Evolutionary conservation across 306 rosid species (phyloP), one percentile per base, ranked within the genome.

Genomic region (Prunus kanzakura): DNA sequence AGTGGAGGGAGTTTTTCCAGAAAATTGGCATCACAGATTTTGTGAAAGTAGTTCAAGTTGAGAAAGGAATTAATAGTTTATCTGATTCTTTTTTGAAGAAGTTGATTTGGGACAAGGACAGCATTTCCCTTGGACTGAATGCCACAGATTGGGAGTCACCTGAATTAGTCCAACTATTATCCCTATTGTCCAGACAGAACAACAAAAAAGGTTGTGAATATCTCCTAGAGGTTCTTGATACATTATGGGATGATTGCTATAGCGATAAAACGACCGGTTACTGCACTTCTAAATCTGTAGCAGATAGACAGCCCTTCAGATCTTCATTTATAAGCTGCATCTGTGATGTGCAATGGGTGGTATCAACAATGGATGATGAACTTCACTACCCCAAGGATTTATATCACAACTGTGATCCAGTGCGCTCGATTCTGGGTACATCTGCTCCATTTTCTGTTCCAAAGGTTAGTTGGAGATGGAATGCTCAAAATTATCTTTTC

Each of bases 81-180:
- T 73, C 84, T 74, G 84, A 79, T 78, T 69, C 80, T 27, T 51
- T 82, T 56, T 78, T 88, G 65, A 86, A 84, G 79, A 81, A 76
- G 76, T 52, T 79, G 72, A 76, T 80, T 84, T 81, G 83, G 86
- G 94, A 89, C 38, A 80, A 77, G 76, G 91, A 88, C 57, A 71
- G 86, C 64, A 80, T 90, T 74, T 86, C 92, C 69, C 83, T 82
- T 76, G 96, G 86, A 71, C 80, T 86, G 27, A 75, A 64, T 52
- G 97, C 72, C 69, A 92, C 78, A 77, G 98, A 95, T 75, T 95
- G 97, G 97, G 97, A 95, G 82, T 90, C 97, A 57, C 88, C 74
- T 47, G 98, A 95, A 78, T 76, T 95, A 45, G 87, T 76, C 38
- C 80, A 89, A 32, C 78, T 95, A 78, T 74, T 90, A 45, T 79